phyloP scores from a whole-genome alignment of 192 early-diverging fungal species.

The Backusella macrospora region DNA sequence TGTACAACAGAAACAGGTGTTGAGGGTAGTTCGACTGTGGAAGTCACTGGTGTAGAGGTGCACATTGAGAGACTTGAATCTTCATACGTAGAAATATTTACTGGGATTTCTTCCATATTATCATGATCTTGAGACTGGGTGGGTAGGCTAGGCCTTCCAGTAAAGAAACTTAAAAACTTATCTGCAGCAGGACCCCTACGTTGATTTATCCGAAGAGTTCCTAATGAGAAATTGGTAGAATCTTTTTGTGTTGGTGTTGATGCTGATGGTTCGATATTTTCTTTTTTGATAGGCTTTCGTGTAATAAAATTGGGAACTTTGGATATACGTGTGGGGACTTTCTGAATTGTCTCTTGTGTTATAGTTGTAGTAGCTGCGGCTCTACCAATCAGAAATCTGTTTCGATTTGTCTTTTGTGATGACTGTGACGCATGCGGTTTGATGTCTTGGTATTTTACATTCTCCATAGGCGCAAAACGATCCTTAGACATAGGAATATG shows the following conservation, averaged over 20 bases:
- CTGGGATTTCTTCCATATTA: background rate
- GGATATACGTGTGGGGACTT: background rate
- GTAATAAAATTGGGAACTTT: constrained; percentile 19
- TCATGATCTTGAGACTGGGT: constrained; percentile 3
- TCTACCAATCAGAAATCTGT: background rate
- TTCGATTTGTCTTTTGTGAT: background rate
- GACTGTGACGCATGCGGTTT: background rate
- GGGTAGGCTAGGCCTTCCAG: background rate
- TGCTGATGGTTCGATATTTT: background rate
- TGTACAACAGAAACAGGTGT: background rate
- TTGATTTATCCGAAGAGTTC: constrained; percentile 5
- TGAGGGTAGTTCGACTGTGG: background rate
- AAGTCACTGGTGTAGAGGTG: background rate
- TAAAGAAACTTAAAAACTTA: constrained; percentile 21
- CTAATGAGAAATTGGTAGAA: background rate
- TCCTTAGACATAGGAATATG: constrained; percentile 1
- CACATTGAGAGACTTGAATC: background rate
- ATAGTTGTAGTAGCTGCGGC: constrained; percentile 17
- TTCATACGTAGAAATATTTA: background rate
- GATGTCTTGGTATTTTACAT: background rate
- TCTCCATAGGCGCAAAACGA: background rate
- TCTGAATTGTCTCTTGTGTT: constrained; percentile 10
- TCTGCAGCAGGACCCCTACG: constrained; percentile 18
- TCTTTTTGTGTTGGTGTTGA: background rate
- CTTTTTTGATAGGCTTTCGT: constrained; percentile 11